These are phyloP conservation scores for Arbutus unedo DNA, from an alignment of 148 eudicot species.

Conservation along the genomic window DNA sequence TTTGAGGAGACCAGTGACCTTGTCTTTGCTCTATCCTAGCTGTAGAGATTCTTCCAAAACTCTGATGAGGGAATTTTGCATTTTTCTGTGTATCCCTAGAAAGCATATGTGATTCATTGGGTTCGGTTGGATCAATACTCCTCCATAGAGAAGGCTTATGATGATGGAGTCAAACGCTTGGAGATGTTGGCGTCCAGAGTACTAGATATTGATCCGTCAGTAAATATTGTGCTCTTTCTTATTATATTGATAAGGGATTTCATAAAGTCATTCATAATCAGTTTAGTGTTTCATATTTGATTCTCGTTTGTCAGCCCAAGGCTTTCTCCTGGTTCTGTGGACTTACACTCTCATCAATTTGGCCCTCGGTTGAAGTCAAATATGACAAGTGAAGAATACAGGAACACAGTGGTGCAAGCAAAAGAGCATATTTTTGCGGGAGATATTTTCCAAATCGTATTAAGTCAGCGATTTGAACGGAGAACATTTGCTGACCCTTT, in stretches of 20 bases:
- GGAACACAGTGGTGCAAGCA: conserved; percentile 37
- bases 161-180: conserved; percentile 47
- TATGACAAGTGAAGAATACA: conserved; percentile 50
- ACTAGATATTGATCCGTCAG: conserved; percentile 44
- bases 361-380: conserved; percentile 31
- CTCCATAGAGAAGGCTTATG: conserved; percentile 42
- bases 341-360: conserved; percentile 27
- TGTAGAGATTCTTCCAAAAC: neutral
- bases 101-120: conserved; percentile 55
- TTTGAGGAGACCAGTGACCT: neutral
- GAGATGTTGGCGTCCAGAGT: conserved; percentile 41
- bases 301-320: conserved; percentile 34
- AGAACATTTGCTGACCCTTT: conserved; percentile 64
- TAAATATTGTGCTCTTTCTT: conserved; percentile 11
- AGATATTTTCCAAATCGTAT: conserved; percentile 54
- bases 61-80: neutral
- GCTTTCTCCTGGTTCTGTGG: conserved; percentile 41
- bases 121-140: conserved; percentile 40
- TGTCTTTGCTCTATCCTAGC: neutral
- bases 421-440: conserved; percentile 58
- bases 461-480: conserved; percentile 59
- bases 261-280: conserved; percentile 6
- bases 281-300: neutral
- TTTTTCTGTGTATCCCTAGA: conserved; percentile 27
- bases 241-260: neutral